Base-by-base conservation (phyloP, 306 rosid species). In the Prunus fruticosa region DNA sequence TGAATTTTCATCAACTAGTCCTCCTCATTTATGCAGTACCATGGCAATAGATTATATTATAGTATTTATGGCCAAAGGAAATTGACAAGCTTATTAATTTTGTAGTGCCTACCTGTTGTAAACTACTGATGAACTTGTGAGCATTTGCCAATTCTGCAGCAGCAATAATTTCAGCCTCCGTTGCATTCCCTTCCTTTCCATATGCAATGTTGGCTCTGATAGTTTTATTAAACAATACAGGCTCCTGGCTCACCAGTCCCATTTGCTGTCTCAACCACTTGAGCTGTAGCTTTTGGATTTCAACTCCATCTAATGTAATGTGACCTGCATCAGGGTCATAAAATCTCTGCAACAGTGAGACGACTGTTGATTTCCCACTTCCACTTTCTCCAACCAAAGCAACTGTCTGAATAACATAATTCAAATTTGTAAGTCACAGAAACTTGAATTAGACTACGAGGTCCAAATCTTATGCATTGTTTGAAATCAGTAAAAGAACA, bases 301-400 rank as follows among this genome's bases (percentile, higher is more conserved):
- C 88, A 12, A 64, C 28, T 60, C 93, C 88, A 76, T 88, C 93
- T 14, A 90, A 76, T 47, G 88, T 83, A 56, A 90, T 88, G 22
- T 80, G 76, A 65, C 96, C 96, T 3, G 89, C 86, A 72, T 88
- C 85, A 20, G 89, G 96, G 28, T 90, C 91, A 64, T 90, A 88
- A 72, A 88, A 90, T 69, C 96, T 90, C 43, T 86, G 89, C 54
- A 90, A 41, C 56, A 90, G 61, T 30, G 91, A 82, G 56, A 90
- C 61, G 6, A 83, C 85, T 11, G 93, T 90, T 22, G 93, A 90
- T 69, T 90, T 90, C 60, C 96, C 96, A 74, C 93, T 81, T 63
- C 96, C 93, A 78, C 96, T 86, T 86, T 90, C 93, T 67, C 96
- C 93, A 32, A 90, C 93, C 13, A 90, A 53, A 16, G 93, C 93